phyloP scores from a whole-genome alignment of 2,329 filamentous ascomycete species.

The Plectosphaerella plurivora region DNA sequence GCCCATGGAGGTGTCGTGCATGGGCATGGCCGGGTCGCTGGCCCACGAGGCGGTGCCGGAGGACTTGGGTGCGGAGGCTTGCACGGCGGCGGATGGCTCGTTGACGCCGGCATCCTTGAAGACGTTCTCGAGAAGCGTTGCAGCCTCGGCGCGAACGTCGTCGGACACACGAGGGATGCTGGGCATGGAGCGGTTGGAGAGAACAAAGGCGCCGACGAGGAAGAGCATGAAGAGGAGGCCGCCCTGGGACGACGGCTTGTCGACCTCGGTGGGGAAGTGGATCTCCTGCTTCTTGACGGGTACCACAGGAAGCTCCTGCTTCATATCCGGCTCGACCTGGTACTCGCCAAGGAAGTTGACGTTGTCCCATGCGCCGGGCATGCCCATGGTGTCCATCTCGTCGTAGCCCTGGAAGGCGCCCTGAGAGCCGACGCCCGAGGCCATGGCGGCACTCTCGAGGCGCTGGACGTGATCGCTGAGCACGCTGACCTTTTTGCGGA shows the following conservation, averaged over 20 bases:
- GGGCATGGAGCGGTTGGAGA: slow-evolving; percentile 73
- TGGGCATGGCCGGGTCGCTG: slow-evolving; percentile 30
- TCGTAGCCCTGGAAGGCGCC: slow-evolving; percentile 68
- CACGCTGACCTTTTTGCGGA: slow-evolving; percentile 87
- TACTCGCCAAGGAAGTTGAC: slow-evolving; percentile 74
- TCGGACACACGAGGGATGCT: slow-evolving; percentile 75
- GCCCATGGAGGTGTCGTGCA: slow-evolving; percentile 39
- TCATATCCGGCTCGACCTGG: slow-evolving; percentile 56
- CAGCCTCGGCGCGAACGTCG: slow-evolving; percentile 73
- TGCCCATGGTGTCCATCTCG: slow-evolving; percentile 78
- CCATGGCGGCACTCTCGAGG: slow-evolving; percentile 59
- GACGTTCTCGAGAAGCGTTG: slow-evolving; percentile 73
- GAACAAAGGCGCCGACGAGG: slow-evolving; percentile 91
- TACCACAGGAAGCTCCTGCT: slow-evolving; percentile 53
- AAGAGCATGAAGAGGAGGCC: slow-evolving; percentile 91
- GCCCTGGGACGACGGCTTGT: slow-evolving; percentile 70
- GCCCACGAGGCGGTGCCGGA: slow-evolving; percentile 43
- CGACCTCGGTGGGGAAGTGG: slow-evolving; percentile 40
- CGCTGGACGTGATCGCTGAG: slow-evolving; percentile 69
- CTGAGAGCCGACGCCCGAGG: slow-evolving; percentile 43
- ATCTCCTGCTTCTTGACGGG: slow-evolving; percentile 50
- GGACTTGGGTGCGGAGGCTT: slow-evolving; percentile 44
- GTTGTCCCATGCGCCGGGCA: slow-evolving; percentile 79
- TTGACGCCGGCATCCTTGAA: slow-evolving; percentile 73
- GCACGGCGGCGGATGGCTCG: slow-evolving; percentile 36